A percentile compares a stretch with the other conserved stretches of the same genome.
Evolutionary conservation across 106 monocot species (phyloP).

Genomic region (Dendrobium chrysotoxum): DNA sequence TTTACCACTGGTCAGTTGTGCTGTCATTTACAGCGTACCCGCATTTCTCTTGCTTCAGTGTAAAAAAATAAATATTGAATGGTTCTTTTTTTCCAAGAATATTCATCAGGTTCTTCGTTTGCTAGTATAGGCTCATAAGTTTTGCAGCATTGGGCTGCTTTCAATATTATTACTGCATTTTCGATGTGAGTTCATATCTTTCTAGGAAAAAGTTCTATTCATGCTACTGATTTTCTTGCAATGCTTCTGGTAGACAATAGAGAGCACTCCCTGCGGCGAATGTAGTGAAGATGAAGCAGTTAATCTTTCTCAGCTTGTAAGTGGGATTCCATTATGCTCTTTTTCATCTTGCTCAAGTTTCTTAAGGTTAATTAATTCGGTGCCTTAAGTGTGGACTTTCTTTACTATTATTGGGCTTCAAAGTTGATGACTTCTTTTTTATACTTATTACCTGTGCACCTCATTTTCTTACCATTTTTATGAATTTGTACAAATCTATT

Average conservation of each 20-base stretch:
- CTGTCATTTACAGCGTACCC: neutral
- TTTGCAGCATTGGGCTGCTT: neutral
- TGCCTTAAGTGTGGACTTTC: neutral
- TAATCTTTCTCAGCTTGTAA: conserved; percentile 86
- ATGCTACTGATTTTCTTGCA: conserved; percentile 1
- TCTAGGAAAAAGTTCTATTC: neutral
- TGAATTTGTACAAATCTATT: conserved; percentile 6
- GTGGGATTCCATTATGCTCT: conserved; percentile 11
- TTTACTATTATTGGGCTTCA: neutral
- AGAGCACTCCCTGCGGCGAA: conserved; percentile 83
- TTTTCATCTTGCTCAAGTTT: neutral
- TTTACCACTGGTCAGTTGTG: neutral
- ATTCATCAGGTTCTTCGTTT: neutral
- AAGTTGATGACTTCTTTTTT: conserved; percentile 1
- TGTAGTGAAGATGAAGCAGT: conserved; percentile 74
- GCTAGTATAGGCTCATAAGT: neutral
- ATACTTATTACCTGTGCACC: neutral
- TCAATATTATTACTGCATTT: neutral
- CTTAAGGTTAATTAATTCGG: neutral
- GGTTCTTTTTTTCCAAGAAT: neutral
- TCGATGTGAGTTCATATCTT: neutral
- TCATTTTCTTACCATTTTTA: neutral
- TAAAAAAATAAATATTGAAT: neutral
- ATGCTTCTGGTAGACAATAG: conserved; percentile 61
- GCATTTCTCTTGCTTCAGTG: neutral